Evolutionary conservation across 345 rosid genomes (phyloP), one percentile per base, ranked within the genome.

Genomic region (Rubroshorea leprosula): DNA sequence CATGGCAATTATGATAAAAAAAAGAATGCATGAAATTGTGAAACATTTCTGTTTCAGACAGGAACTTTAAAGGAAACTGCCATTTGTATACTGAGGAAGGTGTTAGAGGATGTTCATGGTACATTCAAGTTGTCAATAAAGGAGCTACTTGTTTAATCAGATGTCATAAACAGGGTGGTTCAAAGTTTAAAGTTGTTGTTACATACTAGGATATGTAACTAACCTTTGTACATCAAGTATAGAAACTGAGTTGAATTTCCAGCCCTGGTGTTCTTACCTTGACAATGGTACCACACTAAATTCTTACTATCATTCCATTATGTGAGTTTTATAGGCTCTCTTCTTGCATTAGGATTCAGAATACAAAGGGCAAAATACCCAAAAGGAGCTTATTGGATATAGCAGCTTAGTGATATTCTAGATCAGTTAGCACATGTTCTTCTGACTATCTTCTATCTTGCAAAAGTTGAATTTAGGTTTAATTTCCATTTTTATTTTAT

Each of bases 21-120:
- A 15, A 56, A 47, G 7, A 8, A 35, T 35, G 35, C 15, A 3
- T 2, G 7, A 8, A 22, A 15, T 6, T 19, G 7, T 17, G 63
- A 62, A 39, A 56, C 57, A 49, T 56, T 23, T 55, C 23, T 2
- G 2, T n/a, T n/a, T n/a, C n/a, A n/a, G n/a, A n/a, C n/a, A n/a
- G n/a, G n/a, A n/a, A n/a, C n/a, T n/a, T n/a, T n/a, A 49, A 24
- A 6, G 27, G 44, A 27, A 20, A 14, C 21, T 13, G 65, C 41
- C 19, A 38, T 56, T 63, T 67, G 57, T 59, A 39, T 20, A 35
- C 43, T 47, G 49, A 43, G 41, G 66, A 23, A 51, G 51, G 48
- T 66, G 66, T 66, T 56, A 54, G 58, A 43, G 26, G 49, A 50
- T 43, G n/a, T 18, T 27, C 18, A 21, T 45, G 54, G 44, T 60